phyloP scores from a whole-genome alignment of 2,329 filamentous ascomycete genomes.

The Graphilbum sp. region DNA sequence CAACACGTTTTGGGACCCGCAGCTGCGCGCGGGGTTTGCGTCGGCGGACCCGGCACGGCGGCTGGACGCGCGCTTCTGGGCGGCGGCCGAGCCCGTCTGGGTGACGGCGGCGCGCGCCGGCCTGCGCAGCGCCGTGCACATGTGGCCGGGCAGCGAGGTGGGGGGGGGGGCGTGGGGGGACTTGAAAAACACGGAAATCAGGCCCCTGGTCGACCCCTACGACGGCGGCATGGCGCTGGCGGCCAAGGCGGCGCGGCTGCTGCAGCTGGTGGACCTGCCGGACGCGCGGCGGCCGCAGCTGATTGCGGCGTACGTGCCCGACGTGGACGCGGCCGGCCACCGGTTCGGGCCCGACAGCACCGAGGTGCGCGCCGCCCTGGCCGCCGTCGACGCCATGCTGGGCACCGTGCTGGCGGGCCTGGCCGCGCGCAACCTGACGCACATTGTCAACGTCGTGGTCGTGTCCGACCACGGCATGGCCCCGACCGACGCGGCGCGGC shows the following conservation, averaged over 20 bases:
- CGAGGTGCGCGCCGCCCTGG: slow-evolving; percentile 66
- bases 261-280: slow-evolving; percentile 73
- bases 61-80: slow-evolving; percentile 80
- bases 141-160: slow-evolving; percentile 97
- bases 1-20: slow-evolving; percentile 87
- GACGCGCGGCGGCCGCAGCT: slow-evolving; percentile 59
- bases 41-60: slow-evolving; percentile 60
- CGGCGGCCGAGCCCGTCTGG: slow-evolving; percentile 83
- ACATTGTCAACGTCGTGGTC: slow-evolving; percentile 86
- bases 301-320: slow-evolving; percentile 86
- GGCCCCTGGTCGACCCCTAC: slow-evolving; percentile 71
- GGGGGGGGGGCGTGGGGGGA: slow-evolving; percentile 59
- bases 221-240: slow-evolving; percentile 60
- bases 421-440: slow-evolving; percentile 64
- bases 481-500: slow-evolving; percentile 62
- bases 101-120: slow-evolving; percentile 75
- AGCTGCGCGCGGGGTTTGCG: slow-evolving; percentile 65
- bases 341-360: slow-evolving; percentile 88
- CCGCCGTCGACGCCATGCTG: slow-evolving; percentile 68
- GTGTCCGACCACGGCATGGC: slow-evolving; percentile 99
- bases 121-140: slow-evolving; percentile 70
- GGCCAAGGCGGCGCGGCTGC: slow-evolving; percentile 61
- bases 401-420: slow-evolving; percentile 60
- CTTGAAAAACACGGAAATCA: too few relatives aligned
- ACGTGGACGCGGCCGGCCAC: slow-evolving; percentile 80